Conservation (phyloP, 1,284 basidiomycete genomes). For the Peniophora sp. region DNA sequence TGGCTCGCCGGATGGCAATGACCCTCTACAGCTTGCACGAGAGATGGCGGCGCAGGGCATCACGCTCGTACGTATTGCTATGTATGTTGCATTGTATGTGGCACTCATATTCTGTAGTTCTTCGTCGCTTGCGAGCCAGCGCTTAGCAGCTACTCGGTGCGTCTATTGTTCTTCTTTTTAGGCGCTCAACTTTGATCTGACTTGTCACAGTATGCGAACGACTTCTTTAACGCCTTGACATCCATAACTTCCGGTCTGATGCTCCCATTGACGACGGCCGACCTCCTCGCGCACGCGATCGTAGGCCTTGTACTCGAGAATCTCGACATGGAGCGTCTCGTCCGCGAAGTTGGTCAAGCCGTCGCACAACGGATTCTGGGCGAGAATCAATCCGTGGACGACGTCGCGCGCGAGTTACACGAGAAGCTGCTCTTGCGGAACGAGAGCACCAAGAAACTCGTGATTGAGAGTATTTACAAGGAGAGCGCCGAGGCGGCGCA, state of each 20-base stretch:
- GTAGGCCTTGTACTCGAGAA: slow-evolving; percentile 97
- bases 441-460: slow-evolving; percentile 94
- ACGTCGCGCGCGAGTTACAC: slow-evolving; percentile 90
- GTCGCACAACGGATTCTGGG: slow-evolving; percentile 89
- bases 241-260: slow-evolving; percentile 91
- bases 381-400: slow-evolving; percentile 90
- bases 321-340: slow-evolving; percentile 95
- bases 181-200: slow-evolving; percentile 15
- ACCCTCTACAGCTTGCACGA: slow-evolving; percentile 85
- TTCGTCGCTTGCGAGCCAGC: slow-evolving; percentile 99
- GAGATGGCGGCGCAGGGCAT: slow-evolving; percentile 89
- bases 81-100: background rate
- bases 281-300: slow-evolving; percentile 95
- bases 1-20: slow-evolving; percentile 87
- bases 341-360: slow-evolving; percentile 88
- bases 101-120: slow-evolving; percentile 46
- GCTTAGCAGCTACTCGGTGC: slow-evolving; percentile 84
- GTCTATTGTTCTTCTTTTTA: slow-evolving; percentile 21
- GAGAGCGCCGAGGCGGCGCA: slow-evolving; percentile 83
- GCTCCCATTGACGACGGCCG: slow-evolving; percentile 94
- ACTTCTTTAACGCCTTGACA: slow-evolving; percentile 93
- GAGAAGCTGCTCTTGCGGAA: slow-evolving; percentile 88
- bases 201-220: slow-evolving; percentile 69
- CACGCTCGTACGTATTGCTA: slow-evolving; percentile 57
- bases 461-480: slow-evolving; percentile 94